phyloP scores from a whole-genome alignment of 805 yeast species.

The Cyberlindnera nakhonratchasimensis region DNA sequence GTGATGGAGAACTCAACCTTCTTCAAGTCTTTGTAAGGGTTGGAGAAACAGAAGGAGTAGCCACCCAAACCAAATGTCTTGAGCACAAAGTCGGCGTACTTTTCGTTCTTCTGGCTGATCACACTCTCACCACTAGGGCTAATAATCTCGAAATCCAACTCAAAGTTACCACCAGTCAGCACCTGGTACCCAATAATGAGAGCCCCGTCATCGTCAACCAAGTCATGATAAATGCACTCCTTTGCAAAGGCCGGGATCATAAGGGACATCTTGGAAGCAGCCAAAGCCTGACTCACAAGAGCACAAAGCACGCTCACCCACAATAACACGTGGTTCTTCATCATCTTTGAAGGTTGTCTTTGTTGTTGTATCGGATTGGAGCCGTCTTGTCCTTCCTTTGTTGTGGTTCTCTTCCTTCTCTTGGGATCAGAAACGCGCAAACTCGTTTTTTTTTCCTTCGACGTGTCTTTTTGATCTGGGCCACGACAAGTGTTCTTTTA shows the following conservation, averaged over 20 bases:
- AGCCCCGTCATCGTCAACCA: conserved; percentile 36
- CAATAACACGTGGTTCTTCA: conserved; percentile 8
- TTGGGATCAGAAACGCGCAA: conserved; percentile 9
- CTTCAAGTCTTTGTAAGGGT: conserved; percentile 61
- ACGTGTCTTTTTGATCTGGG: conserved; percentile 10
- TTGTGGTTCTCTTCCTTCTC: background rate
- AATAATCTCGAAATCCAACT: conserved; percentile 58
- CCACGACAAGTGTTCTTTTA: background rate
- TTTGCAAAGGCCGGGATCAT: conserved; percentile 36
- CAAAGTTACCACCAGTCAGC: conserved; percentile 64
- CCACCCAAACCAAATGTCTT: conserved; percentile 57
- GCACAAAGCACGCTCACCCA: conserved; percentile 9
- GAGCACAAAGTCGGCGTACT: conserved; percentile 60
- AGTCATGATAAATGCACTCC: conserved; percentile 40
- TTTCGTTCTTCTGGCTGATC: conserved; percentile 50
- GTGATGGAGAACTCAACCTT: conserved; percentile 61
- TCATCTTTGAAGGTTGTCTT: background rate
- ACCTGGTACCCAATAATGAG: conserved; percentile 43
- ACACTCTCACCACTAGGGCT: conserved; percentile 50
- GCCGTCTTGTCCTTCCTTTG: background rate
- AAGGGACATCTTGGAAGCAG: conserved; percentile 25
- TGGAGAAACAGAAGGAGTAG: conserved; percentile 63
- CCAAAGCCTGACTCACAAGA: conserved; percentile 6
- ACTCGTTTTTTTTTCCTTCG: conserved; percentile 1
- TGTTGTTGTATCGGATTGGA: background rate